phyloP scores from a whole-genome alignment of 2,329 filamentous ascomycete genomes.

The Chaetomium sp. region DNA sequence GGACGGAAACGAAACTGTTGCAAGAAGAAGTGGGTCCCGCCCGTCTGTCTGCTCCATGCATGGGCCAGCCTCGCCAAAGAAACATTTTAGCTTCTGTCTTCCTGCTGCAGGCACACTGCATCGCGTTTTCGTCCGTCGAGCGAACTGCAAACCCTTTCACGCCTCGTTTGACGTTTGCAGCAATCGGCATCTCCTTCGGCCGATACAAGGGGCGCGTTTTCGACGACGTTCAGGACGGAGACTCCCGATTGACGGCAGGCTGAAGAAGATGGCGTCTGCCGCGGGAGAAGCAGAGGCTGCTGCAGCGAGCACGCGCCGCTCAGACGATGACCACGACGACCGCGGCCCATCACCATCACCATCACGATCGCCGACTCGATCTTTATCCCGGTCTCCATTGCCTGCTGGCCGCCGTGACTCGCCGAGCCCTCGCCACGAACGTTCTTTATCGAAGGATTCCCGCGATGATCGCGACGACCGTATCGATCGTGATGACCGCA shows the following conservation, averaged over 20 bases:
- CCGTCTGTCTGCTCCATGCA: constrained; percentile 1
- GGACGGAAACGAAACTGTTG: neutral
- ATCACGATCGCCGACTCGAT: too few species aligned
- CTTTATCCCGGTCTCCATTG: constrained; percentile 1
- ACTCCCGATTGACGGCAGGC: neutral
- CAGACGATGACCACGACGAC: constrained; percentile 20
- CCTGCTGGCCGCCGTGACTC: constrained; percentile 12
- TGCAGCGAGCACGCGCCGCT: constrained; percentile 16
- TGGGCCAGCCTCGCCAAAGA: constrained; percentile 12
- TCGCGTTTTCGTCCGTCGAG: neutral
- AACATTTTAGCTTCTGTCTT: constrained; percentile 6
- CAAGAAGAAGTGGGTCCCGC: constrained; percentile 8
- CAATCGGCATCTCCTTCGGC: neutral
- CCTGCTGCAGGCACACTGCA: neutral
- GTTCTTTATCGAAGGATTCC: constrained; percentile 3
- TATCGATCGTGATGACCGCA: neutral
- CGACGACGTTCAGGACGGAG: neutral
- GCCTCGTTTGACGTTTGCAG: neutral
- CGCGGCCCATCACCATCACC: too few species aligned
- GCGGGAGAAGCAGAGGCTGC: constrained; percentile 11
- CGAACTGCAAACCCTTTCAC: neutral
- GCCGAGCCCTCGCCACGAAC: constrained; percentile 10
- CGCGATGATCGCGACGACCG: neutral
- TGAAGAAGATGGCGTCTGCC: constrained; percentile 18
- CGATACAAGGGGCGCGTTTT: neutral